A percentile compares a stretch with the other conserved stretches of the same genome.
phyloP scores from a whole-genome alignment of 345 rosid species.

The rapeseed (Brassica napus) region Da-Ae NC_063452.1:50714501-50715000 shows the following conservation, averaged over 20 bases:
- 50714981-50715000: conserved; percentile 84
- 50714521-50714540: conserved; percentile 10
- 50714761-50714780: not conserved
- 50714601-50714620: conserved; percentile 57
- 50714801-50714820: not conserved
- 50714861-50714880: not conserved
- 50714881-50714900: not conserved
- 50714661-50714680: conserved; percentile 61
- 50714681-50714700: not conserved
- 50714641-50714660: conserved; percentile 69
- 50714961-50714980: conserved; percentile 71
- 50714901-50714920: not conserved
- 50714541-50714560: not conserved
- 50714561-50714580: conserved; percentile 65
- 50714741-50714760: not conserved
- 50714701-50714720: not conserved
- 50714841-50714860: not conserved
- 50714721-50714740: too few species aligned
- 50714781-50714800: not conserved
- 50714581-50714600: conserved; percentile 40
- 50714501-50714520: not conserved
- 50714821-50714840: not conserved
- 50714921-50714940: not conserved
- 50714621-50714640: conserved; percentile 59
- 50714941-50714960: too few species aligned